A percentile compares a stretch with the other conserved stretches of the same genome.
Evolutionary conservation across 73 alveolate genomes (phyloP).

Genomic region (Symbiodinium pilosum): DNA sequence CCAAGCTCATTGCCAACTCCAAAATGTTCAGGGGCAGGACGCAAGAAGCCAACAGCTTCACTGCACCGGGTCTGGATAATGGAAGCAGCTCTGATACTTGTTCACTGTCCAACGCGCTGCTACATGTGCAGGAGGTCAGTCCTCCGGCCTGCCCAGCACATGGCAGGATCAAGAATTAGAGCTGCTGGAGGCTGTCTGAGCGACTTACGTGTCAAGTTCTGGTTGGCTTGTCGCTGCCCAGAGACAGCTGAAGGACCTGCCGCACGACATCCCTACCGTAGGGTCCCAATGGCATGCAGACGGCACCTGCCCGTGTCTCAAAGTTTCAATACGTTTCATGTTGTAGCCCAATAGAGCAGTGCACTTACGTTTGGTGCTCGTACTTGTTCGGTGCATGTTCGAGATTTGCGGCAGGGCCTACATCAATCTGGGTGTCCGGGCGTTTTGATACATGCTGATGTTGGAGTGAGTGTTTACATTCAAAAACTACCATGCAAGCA

Average conservation of each 20-base stretch:
- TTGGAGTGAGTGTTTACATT: neutral
- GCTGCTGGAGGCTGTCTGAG: neutral
- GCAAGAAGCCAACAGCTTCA: neutral
- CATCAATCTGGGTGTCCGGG: neutral
- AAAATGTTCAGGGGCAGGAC: neutral
- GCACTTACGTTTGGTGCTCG: neutral
- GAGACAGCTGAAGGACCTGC: slow-evolving; percentile 25
- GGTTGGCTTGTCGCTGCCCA: neutral
- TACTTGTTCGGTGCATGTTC: neutral
- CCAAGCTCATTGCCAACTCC: neutral
- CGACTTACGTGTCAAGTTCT: neutral
- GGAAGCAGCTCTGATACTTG: neutral
- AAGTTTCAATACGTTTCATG: neutral
- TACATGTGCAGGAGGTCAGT: neutral
- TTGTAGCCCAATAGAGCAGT: neutral
- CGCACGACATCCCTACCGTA: slow-evolving; percentile 37
- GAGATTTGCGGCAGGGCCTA: neutral
- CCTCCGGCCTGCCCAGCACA: neutral
- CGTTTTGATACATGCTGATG: neutral
- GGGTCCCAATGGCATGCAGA: slow-evolving; percentile 39
- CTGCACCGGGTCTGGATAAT: neutral
- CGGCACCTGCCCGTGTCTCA: slow-evolving; percentile 19
- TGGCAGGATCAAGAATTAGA: neutral
- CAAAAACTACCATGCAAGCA: neutral
- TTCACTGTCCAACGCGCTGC: neutral